These are phyloP conservation scores for Calonectria ilicicola DNA, from an alignment of 2,329 filamentous ascomycete genomes.

Conservation along the genomic window DNA sequence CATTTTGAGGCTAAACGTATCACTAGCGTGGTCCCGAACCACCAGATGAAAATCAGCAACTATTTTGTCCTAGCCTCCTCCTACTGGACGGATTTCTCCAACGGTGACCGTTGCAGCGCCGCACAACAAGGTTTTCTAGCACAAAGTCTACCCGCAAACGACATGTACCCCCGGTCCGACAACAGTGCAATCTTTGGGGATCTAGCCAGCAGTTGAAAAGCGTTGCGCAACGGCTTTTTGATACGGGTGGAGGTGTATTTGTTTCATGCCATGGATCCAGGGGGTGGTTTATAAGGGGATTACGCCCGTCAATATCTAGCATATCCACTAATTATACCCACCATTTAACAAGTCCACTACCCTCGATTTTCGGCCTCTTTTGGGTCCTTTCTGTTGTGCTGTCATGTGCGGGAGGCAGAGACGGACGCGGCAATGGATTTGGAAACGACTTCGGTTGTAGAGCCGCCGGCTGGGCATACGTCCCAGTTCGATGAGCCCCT, in stretches of 20 bases:
- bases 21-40: neutral
- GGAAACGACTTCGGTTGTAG: neutral
- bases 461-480: neutral
- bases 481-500: neutral
- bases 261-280: neutral
- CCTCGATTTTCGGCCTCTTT: neutral
- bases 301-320: neutral
- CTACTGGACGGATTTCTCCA: neutral
- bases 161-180: neutral
- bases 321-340: conserved; percentile 2
- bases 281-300: neutral
- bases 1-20: neutral
- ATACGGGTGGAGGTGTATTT: conserved; percentile 3
- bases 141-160: conserved; percentile 4
- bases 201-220: neutral
- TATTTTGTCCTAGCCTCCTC: neutral
- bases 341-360: conserved; percentile 1
- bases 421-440: neutral
- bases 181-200: neutral
- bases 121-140: neutral
- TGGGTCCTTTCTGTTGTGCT: neutral
- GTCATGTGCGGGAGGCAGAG: neutral
- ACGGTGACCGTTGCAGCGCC: neutral
- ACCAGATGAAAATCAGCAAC: neutral
- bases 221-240: neutral